phyloP scores from a whole-genome alignment of 495 filamentous ascomycete species.

The Chaetomium fimeti region DNA sequence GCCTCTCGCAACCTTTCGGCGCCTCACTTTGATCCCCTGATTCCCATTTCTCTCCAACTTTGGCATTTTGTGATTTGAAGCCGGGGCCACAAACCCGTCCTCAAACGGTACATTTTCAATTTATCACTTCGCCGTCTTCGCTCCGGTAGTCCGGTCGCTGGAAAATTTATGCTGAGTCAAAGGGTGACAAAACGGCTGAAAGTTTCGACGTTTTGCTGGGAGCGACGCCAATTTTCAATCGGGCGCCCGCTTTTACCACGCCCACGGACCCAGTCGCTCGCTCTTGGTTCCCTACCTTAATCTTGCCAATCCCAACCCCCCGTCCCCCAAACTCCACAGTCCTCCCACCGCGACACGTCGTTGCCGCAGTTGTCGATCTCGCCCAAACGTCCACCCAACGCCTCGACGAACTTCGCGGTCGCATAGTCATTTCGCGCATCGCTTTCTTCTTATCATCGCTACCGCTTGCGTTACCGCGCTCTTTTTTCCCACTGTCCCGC shows the following conservation, averaged over 20 bases:
- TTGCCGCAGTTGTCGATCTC: constrained; percentile 27
- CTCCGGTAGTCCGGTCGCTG: neutral
- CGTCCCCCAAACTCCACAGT: constrained; percentile 38
- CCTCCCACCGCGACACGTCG: constrained; percentile 38
- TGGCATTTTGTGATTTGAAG: neutral
- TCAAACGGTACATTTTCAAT: neutral
- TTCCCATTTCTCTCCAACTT: neutral
- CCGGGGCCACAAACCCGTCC: neutral
- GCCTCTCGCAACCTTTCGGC: constrained; percentile 24
- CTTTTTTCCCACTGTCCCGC: constrained; percentile 1
- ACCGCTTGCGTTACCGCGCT: neutral
- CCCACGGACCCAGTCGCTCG: constrained; percentile 19
- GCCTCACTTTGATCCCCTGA: constrained; percentile 18
- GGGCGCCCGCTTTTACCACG: constrained; percentile 24
- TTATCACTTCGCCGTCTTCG: no score
- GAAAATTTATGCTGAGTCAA: neutral
- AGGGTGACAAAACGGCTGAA: neutral
- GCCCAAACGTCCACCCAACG: constrained; percentile 26
- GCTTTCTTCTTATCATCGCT: neutral
- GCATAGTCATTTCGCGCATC: constrained; percentile 11
- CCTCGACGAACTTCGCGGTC: constrained; percentile 1
- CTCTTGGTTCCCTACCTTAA: constrained; percentile 13
- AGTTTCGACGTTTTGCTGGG: constrained; percentile 18
- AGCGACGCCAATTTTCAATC: constrained; percentile 29
- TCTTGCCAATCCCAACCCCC: constrained; percentile 35